Evolutionary conservation across 1,284 basidiomycete genomes (phyloP).

Genomic region (Tilletia horrida): DNA sequence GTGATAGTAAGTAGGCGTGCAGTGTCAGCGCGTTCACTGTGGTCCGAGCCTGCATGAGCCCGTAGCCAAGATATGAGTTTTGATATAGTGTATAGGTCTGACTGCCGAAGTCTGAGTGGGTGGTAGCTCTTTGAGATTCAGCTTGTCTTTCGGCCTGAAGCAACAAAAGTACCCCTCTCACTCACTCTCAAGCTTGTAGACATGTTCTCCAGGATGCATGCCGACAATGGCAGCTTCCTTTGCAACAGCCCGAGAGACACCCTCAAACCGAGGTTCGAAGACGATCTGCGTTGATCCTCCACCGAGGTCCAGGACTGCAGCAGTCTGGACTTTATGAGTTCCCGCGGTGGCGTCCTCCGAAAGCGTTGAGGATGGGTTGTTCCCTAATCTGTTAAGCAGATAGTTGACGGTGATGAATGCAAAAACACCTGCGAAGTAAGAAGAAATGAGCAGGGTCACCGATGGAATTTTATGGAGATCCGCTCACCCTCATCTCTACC

Average conservation of each 20-base stretch:
- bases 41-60: slow-evolving; percentile 82
- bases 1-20: slow-evolving; percentile 68
- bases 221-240: slow-evolving; percentile 12
- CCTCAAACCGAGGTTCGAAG: slow-evolving; percentile 71
- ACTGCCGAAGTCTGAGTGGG: slow-evolving; percentile 37
- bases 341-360: not conserved
- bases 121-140: no score
- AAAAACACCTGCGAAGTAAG: slow-evolving; percentile 62
- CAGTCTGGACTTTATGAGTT: slow-evolving; percentile 60
- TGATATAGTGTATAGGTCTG: slow-evolving; percentile 49
- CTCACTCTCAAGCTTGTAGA: slow-evolving; percentile 68
- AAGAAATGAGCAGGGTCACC: not conserved
- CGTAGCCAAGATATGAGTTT: slow-evolving; percentile 71
- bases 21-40: slow-evolving; percentile 84
- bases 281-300: slow-evolving; percentile 98
- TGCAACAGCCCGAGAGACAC: slow-evolving; percentile 49
- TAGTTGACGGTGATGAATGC: slow-evolving; percentile 99
- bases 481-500: slow-evolving; percentile 73
- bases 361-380: slow-evolving; percentile 2
- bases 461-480: not conserved
- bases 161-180: not conserved
- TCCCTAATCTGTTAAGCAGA: slow-evolving; percentile 49
- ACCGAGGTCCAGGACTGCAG: slow-evolving; percentile 91
- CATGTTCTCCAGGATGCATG: slow-evolving; percentile 85
- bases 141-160: not conserved